phyloP scores from a whole-genome alignment of 106 monocot genomes.

The Vanilla planifolia region DNA sequence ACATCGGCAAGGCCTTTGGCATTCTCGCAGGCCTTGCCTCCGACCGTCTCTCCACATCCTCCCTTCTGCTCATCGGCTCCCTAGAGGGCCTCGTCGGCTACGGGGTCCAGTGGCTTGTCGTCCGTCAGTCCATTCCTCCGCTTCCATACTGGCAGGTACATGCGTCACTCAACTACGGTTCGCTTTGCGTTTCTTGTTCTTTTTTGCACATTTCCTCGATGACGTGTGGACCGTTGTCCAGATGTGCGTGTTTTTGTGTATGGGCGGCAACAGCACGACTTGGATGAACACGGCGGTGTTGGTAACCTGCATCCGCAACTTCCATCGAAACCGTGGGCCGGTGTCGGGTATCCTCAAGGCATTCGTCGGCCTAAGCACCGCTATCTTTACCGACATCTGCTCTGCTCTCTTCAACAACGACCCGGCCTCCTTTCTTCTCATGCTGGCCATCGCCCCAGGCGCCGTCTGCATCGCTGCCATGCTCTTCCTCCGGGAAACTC shows the following conservation, averaged over 20 bases:
- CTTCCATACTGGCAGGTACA: conserved; percentile 79
- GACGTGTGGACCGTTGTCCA: conserved; percentile 4
- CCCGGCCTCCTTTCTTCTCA: conserved; percentile 63
- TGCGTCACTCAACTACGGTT: background rate
- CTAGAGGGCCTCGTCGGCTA: conserved; percentile 75
- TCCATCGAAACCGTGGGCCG: conserved; percentile 64
- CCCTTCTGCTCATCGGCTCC: conserved; percentile 74
- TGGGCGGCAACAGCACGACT: conserved; percentile 94
- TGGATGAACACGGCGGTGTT: conserved; percentile 99
- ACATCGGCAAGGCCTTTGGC: conserved; percentile 89
- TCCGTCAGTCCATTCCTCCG: conserved; percentile 49
- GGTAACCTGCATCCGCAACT: conserved; percentile 83
- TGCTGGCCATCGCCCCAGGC: conserved; percentile 64
- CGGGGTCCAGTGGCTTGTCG: conserved; percentile 80
- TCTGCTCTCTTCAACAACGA: conserved; percentile 69
- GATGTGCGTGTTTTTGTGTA: conserved; percentile 89
- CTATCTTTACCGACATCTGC: conserved; percentile 93
- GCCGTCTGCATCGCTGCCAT: conserved; percentile 64
- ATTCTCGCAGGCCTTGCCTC: conserved; percentile 81
- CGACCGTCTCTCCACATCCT: conserved; percentile 53
- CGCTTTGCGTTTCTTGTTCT: background rate
- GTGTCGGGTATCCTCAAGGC: conserved; percentile 91
- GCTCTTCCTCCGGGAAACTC: conserved; percentile 64
- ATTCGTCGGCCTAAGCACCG: conserved; percentile 89
- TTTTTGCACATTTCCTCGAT: conserved; percentile 5